A percentile compares a stretch with the other conserved stretches of the same genome.
Evolutionary conservation across 306 rosid genomes (phyloP).

Genomic region (Oxytropis ochrocephala): DNA sequence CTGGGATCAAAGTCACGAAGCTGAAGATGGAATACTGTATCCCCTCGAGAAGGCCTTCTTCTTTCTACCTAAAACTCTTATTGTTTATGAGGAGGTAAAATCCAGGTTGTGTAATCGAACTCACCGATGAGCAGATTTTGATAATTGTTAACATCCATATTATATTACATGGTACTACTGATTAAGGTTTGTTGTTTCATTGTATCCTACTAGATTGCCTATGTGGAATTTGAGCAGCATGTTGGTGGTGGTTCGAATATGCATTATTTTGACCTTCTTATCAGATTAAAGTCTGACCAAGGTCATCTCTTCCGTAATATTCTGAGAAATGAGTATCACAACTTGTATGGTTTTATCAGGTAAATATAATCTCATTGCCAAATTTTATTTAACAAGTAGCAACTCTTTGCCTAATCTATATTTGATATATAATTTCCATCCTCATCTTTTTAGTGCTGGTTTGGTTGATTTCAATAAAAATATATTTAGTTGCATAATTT

Average conservation of each 20-base stretch:
- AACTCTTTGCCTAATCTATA: no score
- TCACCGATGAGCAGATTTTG: constrained; percentile 3
- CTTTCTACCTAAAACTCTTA: constrained; percentile 94
- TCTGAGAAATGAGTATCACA: constrained; percentile 90
- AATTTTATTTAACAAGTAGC: neutral
- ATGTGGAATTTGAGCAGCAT: constrained; percentile 93
- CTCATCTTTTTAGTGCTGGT: no score
- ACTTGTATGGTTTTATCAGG: constrained; percentile 91
- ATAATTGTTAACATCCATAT: neutral
- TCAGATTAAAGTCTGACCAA: constrained; percentile 89
- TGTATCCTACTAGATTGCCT: constrained; percentile 56
- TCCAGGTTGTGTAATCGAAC: constrained; percentile 7
- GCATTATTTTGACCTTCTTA: constrained; percentile 96
- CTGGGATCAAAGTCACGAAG: constrained; percentile 91
- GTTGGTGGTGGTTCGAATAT: constrained; percentile 93
- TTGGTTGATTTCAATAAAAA: no score
- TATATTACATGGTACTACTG: no score
- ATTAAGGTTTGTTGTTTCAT: constrained; percentile 22
- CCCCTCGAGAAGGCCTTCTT: constrained; percentile 99
- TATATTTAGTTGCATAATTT: no score
- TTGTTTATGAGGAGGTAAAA: constrained; percentile 83
- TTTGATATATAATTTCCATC: no score
- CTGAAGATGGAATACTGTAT: constrained; percentile 95
- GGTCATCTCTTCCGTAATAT: constrained; percentile 92
- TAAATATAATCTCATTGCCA: constrained; percentile 23